Evolutionary conservation across 192 early-diverging fungal species (phyloP).

Genomic region (Mortierella alpina): DNA sequence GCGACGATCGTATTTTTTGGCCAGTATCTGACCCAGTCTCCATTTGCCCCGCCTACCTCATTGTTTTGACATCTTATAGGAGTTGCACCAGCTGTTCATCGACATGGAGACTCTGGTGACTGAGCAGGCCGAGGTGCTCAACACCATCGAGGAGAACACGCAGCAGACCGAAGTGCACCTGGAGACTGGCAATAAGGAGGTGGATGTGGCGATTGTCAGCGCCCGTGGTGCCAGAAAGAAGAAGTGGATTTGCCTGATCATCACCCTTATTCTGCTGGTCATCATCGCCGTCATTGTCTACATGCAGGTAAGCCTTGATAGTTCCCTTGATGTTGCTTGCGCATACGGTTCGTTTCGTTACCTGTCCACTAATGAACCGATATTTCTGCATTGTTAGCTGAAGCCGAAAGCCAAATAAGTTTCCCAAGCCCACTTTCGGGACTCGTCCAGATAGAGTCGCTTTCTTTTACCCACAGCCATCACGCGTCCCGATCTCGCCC

Average conservation of each 20-base stretch:
- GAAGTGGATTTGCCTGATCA: constrained; percentile 69
- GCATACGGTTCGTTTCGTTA: too few species aligned
- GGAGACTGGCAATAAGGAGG: constrained; percentile 72
- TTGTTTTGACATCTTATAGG: constrained; percentile 53
- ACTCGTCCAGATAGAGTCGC: too few species aligned
- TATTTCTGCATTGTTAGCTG: too few species aligned
- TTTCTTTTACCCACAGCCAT: too few species aligned
- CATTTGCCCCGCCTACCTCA: background rate
- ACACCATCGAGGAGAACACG: constrained; percentile 78
- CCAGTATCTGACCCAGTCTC: background rate
- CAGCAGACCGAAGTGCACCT: constrained; percentile 72
- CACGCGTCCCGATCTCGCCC: too few species aligned
- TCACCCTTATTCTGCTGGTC: constrained; percentile 51
- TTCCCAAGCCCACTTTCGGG: background rate
- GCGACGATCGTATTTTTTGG: background rate
- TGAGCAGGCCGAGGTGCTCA: constrained; percentile 79
- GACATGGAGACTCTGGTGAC: constrained; percentile 89
- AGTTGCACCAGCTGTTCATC: constrained; percentile 89
- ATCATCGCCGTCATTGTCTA: constrained; percentile 57
- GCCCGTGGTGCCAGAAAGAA: constrained; percentile 64
- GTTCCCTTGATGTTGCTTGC: too few species aligned
- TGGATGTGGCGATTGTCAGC: constrained; percentile 63
- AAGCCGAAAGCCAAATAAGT: too few species aligned
- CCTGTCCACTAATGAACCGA: too few species aligned
- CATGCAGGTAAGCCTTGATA: constrained; percentile 1